These are phyloP conservation scores for Diaporthe sp. DNA, from an alignment of 2,329 filamentous ascomycete genomes.

Conservation along the genomic window DNA sequence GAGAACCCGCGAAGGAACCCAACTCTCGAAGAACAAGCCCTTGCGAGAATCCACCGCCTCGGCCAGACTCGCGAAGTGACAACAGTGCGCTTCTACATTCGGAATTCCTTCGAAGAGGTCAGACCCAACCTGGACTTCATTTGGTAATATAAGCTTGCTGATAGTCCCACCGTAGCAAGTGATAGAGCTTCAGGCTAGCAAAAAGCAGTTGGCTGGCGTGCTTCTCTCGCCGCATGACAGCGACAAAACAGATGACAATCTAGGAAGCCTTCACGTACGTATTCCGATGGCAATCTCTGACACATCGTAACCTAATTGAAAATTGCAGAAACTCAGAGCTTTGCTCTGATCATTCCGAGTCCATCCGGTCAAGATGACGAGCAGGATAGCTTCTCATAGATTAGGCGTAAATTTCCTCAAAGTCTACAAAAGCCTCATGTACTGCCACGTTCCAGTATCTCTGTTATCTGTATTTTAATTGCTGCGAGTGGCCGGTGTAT, in stretches of 20 bases:
- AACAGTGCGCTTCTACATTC: conserved; percentile 46
- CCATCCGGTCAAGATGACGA: background rate
- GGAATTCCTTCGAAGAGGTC: conserved; percentile 49
- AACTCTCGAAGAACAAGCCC: conserved; percentile 49
- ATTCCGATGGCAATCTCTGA: too few relatives aligned
- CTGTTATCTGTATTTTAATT: too few relatives aligned
- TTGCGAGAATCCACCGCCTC: conserved; percentile 48
- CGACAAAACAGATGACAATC: background rate
- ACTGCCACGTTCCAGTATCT: too few relatives aligned
- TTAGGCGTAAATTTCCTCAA: too few relatives aligned
- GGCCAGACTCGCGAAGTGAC: conserved; percentile 47
- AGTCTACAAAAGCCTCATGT: too few relatives aligned
- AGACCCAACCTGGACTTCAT: background rate
- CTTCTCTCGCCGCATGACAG: conserved; percentile 37
- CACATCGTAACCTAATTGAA: background rate
- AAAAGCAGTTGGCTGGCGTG: conserved; percentile 41
- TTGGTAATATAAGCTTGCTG: background rate
- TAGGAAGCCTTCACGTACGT: conserved; percentile 10
- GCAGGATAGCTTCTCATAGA: background rate
- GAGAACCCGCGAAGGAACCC: conserved; percentile 45
- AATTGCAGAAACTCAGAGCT: background rate
- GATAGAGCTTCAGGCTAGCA: conserved; percentile 41
- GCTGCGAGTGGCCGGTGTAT: too few relatives aligned
- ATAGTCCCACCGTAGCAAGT: conserved; percentile 27
- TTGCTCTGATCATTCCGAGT: background rate